These are phyloP conservation scores for Rhynchosporium agropyri DNA, from an alignment of 2,329 filamentous ascomycete genomes.

Conservation along the genomic window DNA sequence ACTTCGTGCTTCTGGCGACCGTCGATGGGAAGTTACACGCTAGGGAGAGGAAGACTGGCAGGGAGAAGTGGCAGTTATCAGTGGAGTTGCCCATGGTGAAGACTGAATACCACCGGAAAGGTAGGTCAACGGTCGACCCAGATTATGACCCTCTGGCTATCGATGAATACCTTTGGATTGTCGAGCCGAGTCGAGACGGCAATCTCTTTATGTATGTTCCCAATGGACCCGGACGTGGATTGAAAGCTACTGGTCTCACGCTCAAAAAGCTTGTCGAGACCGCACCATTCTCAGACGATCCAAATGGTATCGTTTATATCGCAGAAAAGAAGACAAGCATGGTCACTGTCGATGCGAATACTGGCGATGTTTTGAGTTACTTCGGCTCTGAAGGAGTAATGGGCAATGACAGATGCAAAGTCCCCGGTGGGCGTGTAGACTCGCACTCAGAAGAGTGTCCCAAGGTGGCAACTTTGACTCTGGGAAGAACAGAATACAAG, in stretches of 20 bases:
- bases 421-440: constrained; percentile 56
- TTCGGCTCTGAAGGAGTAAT: constrained; percentile 76
- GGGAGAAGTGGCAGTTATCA: constrained; percentile 82
- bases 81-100: constrained; percentile 88
- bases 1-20: constrained; percentile 99
- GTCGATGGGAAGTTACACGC: constrained; percentile 97
- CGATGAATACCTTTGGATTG: constrained; percentile 91
- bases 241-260: constrained; percentile 69
- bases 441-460: constrained; percentile 73
- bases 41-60: constrained; percentile 82
- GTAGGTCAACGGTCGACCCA: constrained; percentile 61
- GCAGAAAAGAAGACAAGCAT: constrained; percentile 89
- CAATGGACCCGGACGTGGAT: constrained; percentile 56
- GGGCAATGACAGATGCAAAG: constrained; percentile 56
- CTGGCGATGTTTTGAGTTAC: constrained; percentile 78
- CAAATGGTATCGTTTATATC: constrained; percentile 82
- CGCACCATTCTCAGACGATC: constrained; percentile 73
- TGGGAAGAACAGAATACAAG: constrained; percentile 87
- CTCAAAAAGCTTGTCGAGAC: constrained; percentile 90
- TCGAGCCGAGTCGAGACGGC: constrained; percentile 88
- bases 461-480: constrained; percentile 75
- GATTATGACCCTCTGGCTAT: constrained; percentile 62
- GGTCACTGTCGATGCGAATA: constrained; percentile 85
- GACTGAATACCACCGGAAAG: constrained; percentile 77
- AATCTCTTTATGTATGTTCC: constrained; percentile 85